Percentiles rank a stretch among this genome's conserved stretches.
These are phyloP conservation scores for Picea glauca DNA, from an alignment of 75 land plant species.

Conservation along the genomic window DNA sequence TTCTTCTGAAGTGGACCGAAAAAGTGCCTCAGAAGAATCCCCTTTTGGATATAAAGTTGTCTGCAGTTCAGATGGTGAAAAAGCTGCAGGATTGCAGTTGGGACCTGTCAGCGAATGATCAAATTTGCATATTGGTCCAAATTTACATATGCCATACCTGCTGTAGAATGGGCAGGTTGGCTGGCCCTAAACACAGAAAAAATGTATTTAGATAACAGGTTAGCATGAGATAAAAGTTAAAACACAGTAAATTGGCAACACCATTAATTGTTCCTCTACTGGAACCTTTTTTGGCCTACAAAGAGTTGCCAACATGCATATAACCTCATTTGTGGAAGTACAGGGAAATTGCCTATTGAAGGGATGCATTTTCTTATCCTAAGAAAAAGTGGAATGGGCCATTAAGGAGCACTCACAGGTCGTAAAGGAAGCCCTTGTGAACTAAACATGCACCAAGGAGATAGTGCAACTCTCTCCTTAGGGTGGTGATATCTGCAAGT, in stretches of 20 bases:
- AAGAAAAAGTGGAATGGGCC: no score
- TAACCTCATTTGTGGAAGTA: no score
- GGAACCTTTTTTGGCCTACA: no score
- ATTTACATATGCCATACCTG: slow-evolving; percentile 79
- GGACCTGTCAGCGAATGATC: slow-evolving; percentile 63
- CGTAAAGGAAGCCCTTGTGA: slow-evolving; percentile 14
- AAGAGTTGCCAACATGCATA: no score
- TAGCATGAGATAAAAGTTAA: background rate
- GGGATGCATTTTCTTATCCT: no score
- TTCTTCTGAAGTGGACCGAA: no score
- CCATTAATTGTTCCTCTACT: no score
- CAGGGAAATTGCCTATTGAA: no score
- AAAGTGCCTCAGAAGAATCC: background rate
- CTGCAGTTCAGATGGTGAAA: slow-evolving; percentile 27
- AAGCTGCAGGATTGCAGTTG: slow-evolving; percentile 27
- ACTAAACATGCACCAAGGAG: slow-evolving; percentile 24
- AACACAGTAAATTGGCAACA: background rate
- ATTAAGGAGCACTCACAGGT: slow-evolving; percentile 33
- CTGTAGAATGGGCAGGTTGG: slow-evolving; percentile 73
- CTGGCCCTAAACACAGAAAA: slow-evolving; percentile 50
- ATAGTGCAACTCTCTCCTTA: slow-evolving; percentile 15
- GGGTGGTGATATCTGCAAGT: slow-evolving; percentile 60
- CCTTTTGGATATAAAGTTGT: background rate
- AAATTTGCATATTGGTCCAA: slow-evolving; percentile 93
- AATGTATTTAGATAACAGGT: background rate